phyloP scores from a whole-genome alignment of 176 grass and related monocot species.

The Bromus sterilis region DNA sequence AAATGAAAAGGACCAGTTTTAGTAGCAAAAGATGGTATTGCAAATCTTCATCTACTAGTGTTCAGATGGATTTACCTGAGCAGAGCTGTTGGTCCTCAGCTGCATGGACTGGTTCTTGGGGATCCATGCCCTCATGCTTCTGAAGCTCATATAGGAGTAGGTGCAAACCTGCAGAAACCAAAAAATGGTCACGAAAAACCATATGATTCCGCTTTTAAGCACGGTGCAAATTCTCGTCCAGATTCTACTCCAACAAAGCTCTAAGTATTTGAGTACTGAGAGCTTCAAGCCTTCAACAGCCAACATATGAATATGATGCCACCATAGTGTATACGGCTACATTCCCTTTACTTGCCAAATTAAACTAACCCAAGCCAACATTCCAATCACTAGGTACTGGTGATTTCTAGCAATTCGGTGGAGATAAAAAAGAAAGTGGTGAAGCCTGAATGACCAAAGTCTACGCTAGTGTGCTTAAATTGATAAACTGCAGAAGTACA shows the following conservation, averaged over 20 bases:
- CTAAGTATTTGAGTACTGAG: neutral
- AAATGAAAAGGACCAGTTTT: too few species aligned
- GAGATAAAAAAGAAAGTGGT: too few species aligned
- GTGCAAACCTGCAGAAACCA: conserved; percentile 47
- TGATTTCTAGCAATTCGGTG: neutral
- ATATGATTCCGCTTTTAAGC: neutral
- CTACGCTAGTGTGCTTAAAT: too few species aligned
- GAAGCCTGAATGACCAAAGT: too few species aligned
- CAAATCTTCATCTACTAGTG: neutral
- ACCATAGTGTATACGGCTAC: neutral
- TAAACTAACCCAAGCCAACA: neutral
- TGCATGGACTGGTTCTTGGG: conserved; percentile 70
- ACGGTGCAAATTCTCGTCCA: neutral
- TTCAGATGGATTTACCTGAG: conserved; percentile 23
- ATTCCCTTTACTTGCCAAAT: neutral
- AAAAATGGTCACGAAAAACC: neutral
- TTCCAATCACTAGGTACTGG: neutral
- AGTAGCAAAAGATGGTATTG: too few species aligned
- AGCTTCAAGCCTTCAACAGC: neutral
- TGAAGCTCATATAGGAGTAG: conserved; percentile 73
- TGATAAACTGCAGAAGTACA: too few species aligned
- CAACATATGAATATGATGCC: neutral
- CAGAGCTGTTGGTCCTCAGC: conserved; percentile 45
- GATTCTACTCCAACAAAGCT: neutral
- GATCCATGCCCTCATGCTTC: conserved; percentile 74